Evolutionary conservation across 2,329 filamentous ascomycete species (phyloP), one percentile per base, ranked within the genome.

Genomic region (Phaeophleospora eucalypticola): DNA sequence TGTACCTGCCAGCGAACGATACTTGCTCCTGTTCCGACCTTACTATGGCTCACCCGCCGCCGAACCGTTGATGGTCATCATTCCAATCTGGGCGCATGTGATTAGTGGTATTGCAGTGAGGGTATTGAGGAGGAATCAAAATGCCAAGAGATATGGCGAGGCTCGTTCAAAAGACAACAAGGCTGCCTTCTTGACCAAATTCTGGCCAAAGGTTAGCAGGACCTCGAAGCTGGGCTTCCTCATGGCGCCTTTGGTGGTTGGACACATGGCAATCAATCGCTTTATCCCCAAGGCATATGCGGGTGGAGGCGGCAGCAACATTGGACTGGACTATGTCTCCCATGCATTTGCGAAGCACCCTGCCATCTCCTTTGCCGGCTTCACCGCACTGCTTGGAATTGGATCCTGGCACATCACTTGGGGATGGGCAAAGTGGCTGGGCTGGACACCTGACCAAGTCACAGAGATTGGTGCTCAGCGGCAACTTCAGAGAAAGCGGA

Each of bases 11-110:
- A 86, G 86, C 50, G 90, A 96, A 65, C 83, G 82, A 41, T 95
- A 89, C 68, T 82, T 97, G 40, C 84, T 97, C 54, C 87, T 95
- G 67, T 90, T 89, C 20, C 82, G 91, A 51, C 90, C 94, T 40
- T 83, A 93, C 67, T 97, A 97, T 73, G 91, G 96, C 68, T 90
- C 88, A 17, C 78, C 84, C 2, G 72, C 87, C 14, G 77, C 86
- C 42, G 90, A 96, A 64, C 87, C 89, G 3, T 71, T 94, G 16
- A 76, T 97, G 51, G 80, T 97, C 50, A 82, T 78, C 36, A 67
- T 89, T 2, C 89, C 91, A 2, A 73, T 95, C 17, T 66, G 83
- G 48, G 79, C 83, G 2, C 91, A 97, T 66, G 74, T 96, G 36
- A 75, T 79, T 12, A 86, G 88, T 0, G 90, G 91, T 29, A 64